These are phyloP conservation scores for Rhodotorula taiwanensis DNA, from an alignment of 768 basidiomycete species.

Conservation along the genomic window DNA sequence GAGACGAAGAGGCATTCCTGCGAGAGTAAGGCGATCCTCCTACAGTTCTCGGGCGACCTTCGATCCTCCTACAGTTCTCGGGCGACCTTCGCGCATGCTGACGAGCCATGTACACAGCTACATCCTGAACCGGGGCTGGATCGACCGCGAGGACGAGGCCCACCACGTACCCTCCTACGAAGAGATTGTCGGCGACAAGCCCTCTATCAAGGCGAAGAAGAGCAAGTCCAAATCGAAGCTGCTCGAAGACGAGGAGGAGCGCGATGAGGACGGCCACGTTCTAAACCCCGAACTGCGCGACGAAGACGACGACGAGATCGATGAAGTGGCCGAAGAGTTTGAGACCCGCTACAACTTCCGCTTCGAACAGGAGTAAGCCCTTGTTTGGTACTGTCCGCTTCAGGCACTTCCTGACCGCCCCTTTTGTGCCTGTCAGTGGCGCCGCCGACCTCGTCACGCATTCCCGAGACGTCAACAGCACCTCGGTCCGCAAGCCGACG, in stretches of 20 bases:
- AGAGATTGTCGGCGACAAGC: slow-evolving; percentile 57
- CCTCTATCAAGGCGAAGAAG: slow-evolving; percentile 32
- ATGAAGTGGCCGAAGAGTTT: slow-evolving; percentile 72
- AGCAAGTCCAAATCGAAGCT: slow-evolving; percentile 33
- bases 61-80: neutral
- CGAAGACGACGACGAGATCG: slow-evolving; percentile 56
- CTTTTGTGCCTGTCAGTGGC: slow-evolving; percentile 52
- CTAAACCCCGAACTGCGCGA: slow-evolving; percentile 43
- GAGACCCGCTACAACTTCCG: slow-evolving; percentile 97
- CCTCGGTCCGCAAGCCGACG: slow-evolving; percentile 43
- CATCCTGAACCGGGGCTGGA: slow-evolving; percentile 95
- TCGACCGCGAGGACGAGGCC: slow-evolving; percentile 58
- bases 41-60: neutral
- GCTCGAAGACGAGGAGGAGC: slow-evolving; percentile 39
- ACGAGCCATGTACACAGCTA: slow-evolving; percentile 55
- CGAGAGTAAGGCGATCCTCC: slow-evolving; percentile 33
- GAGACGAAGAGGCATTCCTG: slow-evolving; percentile 49
- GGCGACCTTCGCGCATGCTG: too few species aligned
- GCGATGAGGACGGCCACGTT: slow-evolving; percentile 33
- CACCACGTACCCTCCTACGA: slow-evolving; percentile 71
- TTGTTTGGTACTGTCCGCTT: neutral
- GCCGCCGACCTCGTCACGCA: slow-evolving; percentile 62
- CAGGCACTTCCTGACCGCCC: neutral
- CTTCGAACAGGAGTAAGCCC: slow-evolving; percentile 82
- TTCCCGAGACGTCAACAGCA: slow-evolving; percentile 56